A percentile compares a stretch with the other conserved stretches of the same genome.
Conservation (phyloP, 169 alveolate species). For the Plasmodium cynomolgi region DNA sequence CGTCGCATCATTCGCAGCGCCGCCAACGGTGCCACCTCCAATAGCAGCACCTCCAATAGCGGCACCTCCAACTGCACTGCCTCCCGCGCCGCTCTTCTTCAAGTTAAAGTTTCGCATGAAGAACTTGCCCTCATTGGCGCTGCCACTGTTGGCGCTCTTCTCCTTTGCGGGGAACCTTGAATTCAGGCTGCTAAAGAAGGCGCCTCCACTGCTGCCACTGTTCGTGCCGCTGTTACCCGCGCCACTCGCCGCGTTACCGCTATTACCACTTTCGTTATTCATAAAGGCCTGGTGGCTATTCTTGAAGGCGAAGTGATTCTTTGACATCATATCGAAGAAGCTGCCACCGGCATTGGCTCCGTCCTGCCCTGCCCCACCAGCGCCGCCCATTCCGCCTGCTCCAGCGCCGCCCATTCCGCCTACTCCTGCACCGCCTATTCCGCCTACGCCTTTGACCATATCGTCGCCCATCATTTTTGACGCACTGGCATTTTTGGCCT, state of each 20-base stretch:
- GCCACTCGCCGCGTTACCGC: not conserved
- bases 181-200: constrained; percentile 13
- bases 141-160: not conserved
- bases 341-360: not conserved
- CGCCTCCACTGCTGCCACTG: not conserved
- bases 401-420: not conserved
- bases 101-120: constrained; percentile 13
- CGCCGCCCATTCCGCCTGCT: not conserved
- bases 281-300: not conserved
- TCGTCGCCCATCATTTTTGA: constrained; percentile 38
- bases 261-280: not conserved
- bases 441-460: not conserved
- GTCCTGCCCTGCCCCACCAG: not conserved
- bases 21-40: not conserved
- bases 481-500: not conserved
- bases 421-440: too few relatives aligned
- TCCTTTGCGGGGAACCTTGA: constrained; percentile 22
- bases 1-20: not conserved
- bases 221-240: not conserved
- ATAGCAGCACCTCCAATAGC: not conserved
- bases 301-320: constrained; percentile 23
- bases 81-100: not conserved
- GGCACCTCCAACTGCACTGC: not conserved
- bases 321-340: constrained; percentile 40
- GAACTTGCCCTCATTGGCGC: constrained; percentile 9